Conservation (phyloP, 1,284 basidiomycete genomes). For the Termitomyces sp. region DNA sequence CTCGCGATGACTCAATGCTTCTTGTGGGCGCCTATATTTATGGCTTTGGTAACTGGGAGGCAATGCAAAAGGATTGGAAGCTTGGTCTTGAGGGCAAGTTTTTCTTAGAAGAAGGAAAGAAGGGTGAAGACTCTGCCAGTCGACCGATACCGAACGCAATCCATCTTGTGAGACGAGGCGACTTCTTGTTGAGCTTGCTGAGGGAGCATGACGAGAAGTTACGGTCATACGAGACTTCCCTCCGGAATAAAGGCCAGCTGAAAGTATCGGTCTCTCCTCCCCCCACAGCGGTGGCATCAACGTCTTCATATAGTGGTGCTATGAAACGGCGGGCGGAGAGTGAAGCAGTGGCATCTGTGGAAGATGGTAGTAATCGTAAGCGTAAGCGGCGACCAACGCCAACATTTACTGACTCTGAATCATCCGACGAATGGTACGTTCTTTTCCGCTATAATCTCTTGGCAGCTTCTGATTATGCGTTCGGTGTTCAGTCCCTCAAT, state of each 20-base stretch:
- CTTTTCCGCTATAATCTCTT: not conserved
- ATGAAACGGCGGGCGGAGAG: constrained; percentile 75
- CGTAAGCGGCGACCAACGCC: constrained; percentile 86
- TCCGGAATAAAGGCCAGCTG: constrained; percentile 58
- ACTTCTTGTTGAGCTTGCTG: constrained; percentile 87
- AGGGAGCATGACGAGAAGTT: constrained; percentile 92
- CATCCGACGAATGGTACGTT: constrained; percentile 80
- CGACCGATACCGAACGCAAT: constrained; percentile 93
- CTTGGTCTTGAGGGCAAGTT: constrained; percentile 89
- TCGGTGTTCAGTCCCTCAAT: constrained; percentile 71
- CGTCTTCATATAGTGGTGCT: constrained; percentile 50
- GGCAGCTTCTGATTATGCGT: not conserved
- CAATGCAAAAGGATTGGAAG: constrained; percentile 84
- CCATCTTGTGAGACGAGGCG: constrained; percentile 94
- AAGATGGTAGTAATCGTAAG: constrained; percentile 64
- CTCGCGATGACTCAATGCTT: constrained; percentile 89
- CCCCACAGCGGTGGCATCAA: constrained; percentile 58
- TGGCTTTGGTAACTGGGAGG: constrained; percentile 97
- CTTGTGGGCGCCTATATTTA: constrained; percentile 91
- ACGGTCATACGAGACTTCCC: constrained; percentile 73
- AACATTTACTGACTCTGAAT: constrained; percentile 87
- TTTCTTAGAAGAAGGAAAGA: constrained; percentile 96
- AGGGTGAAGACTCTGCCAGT: constrained; percentile 73
- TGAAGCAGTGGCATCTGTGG: constrained; percentile 74
- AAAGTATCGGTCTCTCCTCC: constrained; percentile 69